Evolutionary conservation across 345 rosid genomes (phyloP).

Genomic region (Kandelia obovata): DNA sequence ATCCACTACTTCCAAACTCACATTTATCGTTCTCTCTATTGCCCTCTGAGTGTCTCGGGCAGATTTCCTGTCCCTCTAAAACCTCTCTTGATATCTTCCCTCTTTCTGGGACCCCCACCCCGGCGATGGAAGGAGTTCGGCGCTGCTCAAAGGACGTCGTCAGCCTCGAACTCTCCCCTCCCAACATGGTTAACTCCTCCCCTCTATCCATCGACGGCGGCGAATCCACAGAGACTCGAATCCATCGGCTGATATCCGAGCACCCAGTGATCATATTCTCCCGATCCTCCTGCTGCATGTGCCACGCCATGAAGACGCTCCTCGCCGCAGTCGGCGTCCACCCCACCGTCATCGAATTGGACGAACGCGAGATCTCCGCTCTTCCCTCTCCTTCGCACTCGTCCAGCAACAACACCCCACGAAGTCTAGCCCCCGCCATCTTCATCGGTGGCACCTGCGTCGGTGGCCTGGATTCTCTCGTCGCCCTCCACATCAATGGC

Average conservation of each 20-base stretch:
- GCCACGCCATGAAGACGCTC: slow-evolving; percentile 88
- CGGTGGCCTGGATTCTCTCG: slow-evolving; percentile 90
- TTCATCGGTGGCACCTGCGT: slow-evolving; percentile 79
- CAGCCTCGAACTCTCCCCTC: slow-evolving; percentile 43
- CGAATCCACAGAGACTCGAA: slow-evolving; percentile 63
- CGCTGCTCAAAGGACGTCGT: too few relatives aligned
- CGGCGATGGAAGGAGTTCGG: slow-evolving; percentile 66
- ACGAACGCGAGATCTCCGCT: slow-evolving; percentile 76
- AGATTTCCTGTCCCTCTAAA: neutral
- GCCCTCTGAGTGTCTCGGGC: neutral
- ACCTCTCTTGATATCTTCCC: neutral
- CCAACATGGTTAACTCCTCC: slow-evolving; percentile 36
- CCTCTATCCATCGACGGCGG: slow-evolving; percentile 68
- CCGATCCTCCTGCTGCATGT: slow-evolving; percentile 89
- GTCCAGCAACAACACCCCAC: slow-evolving; percentile 15
- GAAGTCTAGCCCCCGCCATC: slow-evolving; percentile 42
- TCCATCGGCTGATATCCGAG: slow-evolving; percentile 84
- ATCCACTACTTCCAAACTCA: neutral
- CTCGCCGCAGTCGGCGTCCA: slow-evolving; percentile 74
- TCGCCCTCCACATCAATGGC: slow-evolving; percentile 83
- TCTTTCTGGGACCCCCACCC: neutral
- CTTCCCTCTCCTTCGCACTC: slow-evolving; percentile 31
- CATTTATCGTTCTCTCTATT: neutral
- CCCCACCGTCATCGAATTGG: slow-evolving; percentile 90
- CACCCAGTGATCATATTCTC: slow-evolving; percentile 91